These are phyloP conservation scores for Lactifluus subvellereus DNA, from an alignment of 768 basidiomycete genomes.

Conservation along the genomic window DNA sequence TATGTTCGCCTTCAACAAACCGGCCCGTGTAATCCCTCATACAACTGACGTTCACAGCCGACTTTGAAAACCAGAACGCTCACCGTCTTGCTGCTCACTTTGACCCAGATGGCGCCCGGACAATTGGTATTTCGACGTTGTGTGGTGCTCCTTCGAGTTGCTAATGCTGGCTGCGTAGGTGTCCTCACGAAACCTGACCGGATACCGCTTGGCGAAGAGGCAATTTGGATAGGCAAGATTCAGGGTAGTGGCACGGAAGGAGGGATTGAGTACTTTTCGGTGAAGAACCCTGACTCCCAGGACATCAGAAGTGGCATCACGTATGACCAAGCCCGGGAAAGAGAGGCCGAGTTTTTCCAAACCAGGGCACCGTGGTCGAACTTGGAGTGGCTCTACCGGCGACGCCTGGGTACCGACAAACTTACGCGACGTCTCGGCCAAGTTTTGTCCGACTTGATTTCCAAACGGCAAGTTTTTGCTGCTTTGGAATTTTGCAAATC, in stretches of 20 bases:
- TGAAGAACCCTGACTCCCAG: conserved; percentile 23
- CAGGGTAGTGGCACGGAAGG: neutral
- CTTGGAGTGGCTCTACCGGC: conserved; percentile 13
- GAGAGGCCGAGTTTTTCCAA: conserved; percentile 17
- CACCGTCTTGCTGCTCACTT: conserved; percentile 54
- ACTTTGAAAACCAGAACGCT: conserved; percentile 76
- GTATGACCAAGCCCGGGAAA: conserved; percentile 14
- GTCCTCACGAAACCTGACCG: conserved; percentile 19
- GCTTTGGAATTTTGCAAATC: neutral
- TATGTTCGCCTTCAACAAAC: conserved; percentile 28
- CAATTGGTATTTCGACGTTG: conserved; percentile 49
- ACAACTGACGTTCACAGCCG: conserved; percentile 40
- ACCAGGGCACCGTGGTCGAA: conserved; percentile 17
- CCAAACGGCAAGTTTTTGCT: conserved; percentile 12
- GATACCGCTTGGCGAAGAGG: conserved; percentile 14
- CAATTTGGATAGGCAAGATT: conserved; percentile 13
- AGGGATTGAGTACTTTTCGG: conserved; percentile 18
- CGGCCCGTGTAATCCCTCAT: neutral
- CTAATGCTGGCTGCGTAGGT: conserved; percentile 1
- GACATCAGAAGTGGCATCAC: conserved; percentile 20
- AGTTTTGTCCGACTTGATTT: conserved; percentile 16
- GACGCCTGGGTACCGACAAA: conserved; percentile 21
- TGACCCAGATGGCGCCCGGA: conserved; percentile 60
- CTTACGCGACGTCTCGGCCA: conserved; percentile 18
- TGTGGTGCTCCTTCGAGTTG: neutral